Percentiles rank a stretch among this genome's conserved stretches.
Evolutionary conservation across 2,329 filamentous ascomycete genomes (phyloP).

Genomic region (Tolypocladium guangdongense): DNA sequence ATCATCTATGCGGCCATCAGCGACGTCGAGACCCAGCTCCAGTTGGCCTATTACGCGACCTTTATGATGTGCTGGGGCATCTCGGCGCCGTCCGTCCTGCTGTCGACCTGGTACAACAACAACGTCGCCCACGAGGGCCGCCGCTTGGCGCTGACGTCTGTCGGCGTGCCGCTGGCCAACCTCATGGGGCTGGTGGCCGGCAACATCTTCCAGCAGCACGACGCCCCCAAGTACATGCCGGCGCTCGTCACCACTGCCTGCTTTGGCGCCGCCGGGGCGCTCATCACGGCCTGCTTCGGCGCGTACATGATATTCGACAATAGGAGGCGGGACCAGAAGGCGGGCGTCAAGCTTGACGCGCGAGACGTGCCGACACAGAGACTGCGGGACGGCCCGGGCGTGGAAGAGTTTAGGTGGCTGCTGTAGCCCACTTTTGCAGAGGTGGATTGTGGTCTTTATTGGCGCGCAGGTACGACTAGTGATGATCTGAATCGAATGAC

Average conservation of each 20-base stretch:
- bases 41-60: constrained; percentile 61
- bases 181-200: constrained; percentile 61
- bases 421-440: constrained; percentile 12
- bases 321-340: constrained; percentile 39
- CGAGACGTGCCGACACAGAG: constrained; percentile 38
- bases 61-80: constrained; percentile 83
- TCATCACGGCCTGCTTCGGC: constrained; percentile 44
- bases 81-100: constrained; percentile 60
- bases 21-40: constrained; percentile 47
- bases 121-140: constrained; percentile 69
- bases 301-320: constrained; percentile 49
- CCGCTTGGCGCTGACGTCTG: constrained; percentile 57
- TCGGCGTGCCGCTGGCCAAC: constrained; percentile 66
- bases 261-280: constrained; percentile 50
- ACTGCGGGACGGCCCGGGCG: constrained; percentile 35
- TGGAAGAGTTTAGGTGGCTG: constrained; percentile 41
- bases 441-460: background rate
- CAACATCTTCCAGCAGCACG: constrained; percentile 56
- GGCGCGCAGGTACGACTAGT: background rate
- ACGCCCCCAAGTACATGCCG: constrained; percentile 55
- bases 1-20: constrained; percentile 66
- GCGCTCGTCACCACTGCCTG: constrained; percentile 54
- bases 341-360: constrained; percentile 33
- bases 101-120: constrained; percentile 64
- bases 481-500: background rate